These are phyloP conservation scores for Pistacia integerrima DNA, from an alignment of 345 rosid genomes.

Conservation along the genomic window DNA sequence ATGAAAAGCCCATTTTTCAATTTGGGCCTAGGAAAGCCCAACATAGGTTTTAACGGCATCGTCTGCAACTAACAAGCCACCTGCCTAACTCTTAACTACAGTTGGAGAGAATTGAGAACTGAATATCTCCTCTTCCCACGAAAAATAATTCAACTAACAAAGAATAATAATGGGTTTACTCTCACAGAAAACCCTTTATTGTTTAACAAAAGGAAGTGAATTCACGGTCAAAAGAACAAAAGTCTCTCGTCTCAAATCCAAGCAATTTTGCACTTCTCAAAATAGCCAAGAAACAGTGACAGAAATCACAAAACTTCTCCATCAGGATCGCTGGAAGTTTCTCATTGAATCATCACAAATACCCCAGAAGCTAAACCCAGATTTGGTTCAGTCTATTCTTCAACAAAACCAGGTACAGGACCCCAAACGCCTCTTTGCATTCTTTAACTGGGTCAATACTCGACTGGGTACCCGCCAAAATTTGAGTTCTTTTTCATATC, in stretches of 20 bases:
- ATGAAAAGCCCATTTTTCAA: background rate
- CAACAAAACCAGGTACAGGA: conserved; percentile 44
- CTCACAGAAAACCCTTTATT: background rate
- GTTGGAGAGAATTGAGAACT: background rate
- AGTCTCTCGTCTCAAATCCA: conserved; percentile 25
- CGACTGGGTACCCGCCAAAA: conserved; percentile 39
- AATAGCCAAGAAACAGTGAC: conserved; percentile 22
- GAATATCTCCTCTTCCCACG: background rate
- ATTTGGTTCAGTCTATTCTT: conserved; percentile 61
- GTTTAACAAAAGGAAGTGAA: conserved; percentile 13
- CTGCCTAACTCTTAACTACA: too few relatives aligned
- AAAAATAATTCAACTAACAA: background rate
- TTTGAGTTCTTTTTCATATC: conserved; percentile 53
- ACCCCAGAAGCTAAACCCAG: conserved; percentile 48
- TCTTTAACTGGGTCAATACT: conserved; percentile 63
- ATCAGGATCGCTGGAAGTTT: conserved; percentile 47
- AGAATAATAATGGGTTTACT: conserved; percentile 10
- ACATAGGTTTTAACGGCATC: too few relatives aligned
- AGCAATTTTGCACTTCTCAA: conserved; percentile 17
- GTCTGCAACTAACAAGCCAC: too few relatives aligned
- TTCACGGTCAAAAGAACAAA: background rate
- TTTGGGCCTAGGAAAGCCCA: background rate
- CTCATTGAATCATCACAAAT: conserved; percentile 44
- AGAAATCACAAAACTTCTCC: conserved; percentile 51
- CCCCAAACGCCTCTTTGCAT: conserved; percentile 53